Base-by-base conservation (phyloP, 176 grass and related monocot genomes). In the Olyra latifolia region DNA sequence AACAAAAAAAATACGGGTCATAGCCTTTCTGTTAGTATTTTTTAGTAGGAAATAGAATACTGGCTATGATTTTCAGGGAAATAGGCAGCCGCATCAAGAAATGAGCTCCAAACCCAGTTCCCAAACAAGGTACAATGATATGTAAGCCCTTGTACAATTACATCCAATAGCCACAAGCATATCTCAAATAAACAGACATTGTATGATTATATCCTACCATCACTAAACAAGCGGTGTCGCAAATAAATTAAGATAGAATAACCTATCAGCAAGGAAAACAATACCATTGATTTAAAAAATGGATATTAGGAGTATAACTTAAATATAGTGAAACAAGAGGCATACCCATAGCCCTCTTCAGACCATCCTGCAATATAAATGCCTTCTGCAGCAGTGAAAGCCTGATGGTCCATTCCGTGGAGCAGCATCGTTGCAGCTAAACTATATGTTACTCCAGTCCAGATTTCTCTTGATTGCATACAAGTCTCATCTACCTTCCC, bases 401-500 rank as follows among this genome's bases (percentile, higher is more conserved):
- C 95, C 46, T 94, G 95, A 86, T 92, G 75, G 74, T 98, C 85
- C 95, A 98, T 98, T 81, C 92, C 95, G 7, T 98, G 95, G 38
- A 92, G 89, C 1, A 98, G 82, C 95, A 94, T 98, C 0, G 92
- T 94, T 57, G 95, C 95, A 39, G 95, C 92, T 60, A 91, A 85
- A 80, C 95, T 69, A 55, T 98, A 98, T 0, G 95, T 98, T 53
- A 98, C 92, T 47, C 95, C 95, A 7, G 95, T 98, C 95, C 95
- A 98, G 73, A 98, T 98, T 89, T 98, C 95, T 75, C 95, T 89
- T 35, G 91, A 94, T 48, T 98, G 95, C 95, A 98, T 98, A 61
- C 95, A 98, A 32, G 87, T 94, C 66, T 94, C 95, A 44, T 98
- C 95, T 20, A 98, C 95, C 77, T 89, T 94, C n/a, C 95, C 95